Conservation (phyloP, 495 filamentous ascomycete species). For the Aspergillus ellipticus region DNA sequence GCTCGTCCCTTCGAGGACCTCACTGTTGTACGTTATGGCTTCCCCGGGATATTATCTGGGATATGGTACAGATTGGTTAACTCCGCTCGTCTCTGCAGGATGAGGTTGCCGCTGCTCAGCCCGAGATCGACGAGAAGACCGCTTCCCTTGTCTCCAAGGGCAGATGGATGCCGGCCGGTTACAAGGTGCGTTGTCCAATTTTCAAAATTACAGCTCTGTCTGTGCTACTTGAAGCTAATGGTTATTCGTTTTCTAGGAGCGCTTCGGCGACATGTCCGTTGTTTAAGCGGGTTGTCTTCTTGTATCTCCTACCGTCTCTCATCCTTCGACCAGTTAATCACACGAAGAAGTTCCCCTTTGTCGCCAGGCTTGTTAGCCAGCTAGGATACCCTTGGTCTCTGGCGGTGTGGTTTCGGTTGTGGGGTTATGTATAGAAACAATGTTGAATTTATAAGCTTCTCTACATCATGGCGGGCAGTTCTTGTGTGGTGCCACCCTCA, state of each 20-base stretch:
- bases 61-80: constrained; percentile 14
- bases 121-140: constrained; percentile 94
- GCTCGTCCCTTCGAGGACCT: constrained; percentile 95
- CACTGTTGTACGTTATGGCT: constrained; percentile 77
- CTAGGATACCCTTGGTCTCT: constrained; percentile 21
- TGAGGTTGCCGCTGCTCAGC: constrained; percentile 86
- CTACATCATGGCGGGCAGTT: neutral
- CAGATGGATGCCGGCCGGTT: constrained; percentile 94
- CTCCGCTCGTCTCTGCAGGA: constrained; percentile 55
- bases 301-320: constrained; percentile 25
- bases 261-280: constrained; percentile 93
- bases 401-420: constrained; percentile 27
- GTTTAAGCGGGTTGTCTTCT: constrained; percentile 57
- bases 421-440: constrained; percentile 48
- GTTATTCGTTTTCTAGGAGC: constrained; percentile 61
- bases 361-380: constrained; percentile 33
- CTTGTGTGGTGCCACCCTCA: neutral
- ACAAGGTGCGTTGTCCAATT: constrained; percentile 70
- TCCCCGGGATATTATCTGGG: neutral
- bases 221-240: neutral
- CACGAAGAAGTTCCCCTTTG: constrained; percentile 33
- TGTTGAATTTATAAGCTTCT: constrained; percentile 35
- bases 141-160: constrained; percentile 89
- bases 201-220: neutral
- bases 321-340: constrained; percentile 35